Conservation (phyloP, 805 yeast species). For the Limtongozyma cylindracea region DNA sequence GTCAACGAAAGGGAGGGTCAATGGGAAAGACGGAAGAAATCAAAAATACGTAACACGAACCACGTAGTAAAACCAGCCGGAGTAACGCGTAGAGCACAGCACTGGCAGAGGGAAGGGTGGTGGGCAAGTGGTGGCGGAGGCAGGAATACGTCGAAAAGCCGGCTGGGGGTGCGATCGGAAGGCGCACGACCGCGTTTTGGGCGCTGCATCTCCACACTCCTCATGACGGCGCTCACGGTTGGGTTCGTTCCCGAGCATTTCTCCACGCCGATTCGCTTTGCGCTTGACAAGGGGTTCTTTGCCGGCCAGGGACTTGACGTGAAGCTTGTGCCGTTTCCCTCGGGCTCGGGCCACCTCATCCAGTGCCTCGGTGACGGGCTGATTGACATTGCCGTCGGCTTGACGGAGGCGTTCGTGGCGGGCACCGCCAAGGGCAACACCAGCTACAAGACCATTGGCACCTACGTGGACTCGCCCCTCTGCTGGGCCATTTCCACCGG, state of each 20-base stretch:
- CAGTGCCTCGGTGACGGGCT: slow-evolving; percentile 36
- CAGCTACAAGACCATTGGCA: slow-evolving; percentile 42
- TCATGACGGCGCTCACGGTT: slow-evolving; percentile 1
- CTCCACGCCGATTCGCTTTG: slow-evolving; percentile 65
- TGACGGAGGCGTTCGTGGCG: slow-evolving; percentile 78
- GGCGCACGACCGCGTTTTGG: too few relatives aligned
- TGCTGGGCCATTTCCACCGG: slow-evolving; percentile 88
- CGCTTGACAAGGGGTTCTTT: slow-evolving; percentile 32
- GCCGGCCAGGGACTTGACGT: slow-evolving; percentile 21
- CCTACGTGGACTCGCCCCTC: slow-evolving; percentile 68
- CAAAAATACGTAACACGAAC: too few relatives aligned
- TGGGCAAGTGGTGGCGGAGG: too few relatives aligned
- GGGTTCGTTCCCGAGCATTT: slow-evolving; percentile 89
- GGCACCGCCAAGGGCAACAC: slow-evolving; percentile 53
- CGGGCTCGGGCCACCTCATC: slow-evolving; percentile 78
- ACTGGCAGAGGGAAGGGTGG: too few relatives aligned
- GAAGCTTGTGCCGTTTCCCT: slow-evolving; percentile 44
- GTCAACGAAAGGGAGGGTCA: too few relatives aligned
- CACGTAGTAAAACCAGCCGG: too few relatives aligned
- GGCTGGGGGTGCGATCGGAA: too few relatives aligned
- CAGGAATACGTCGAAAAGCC: too few relatives aligned
- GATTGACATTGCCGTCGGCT: slow-evolving; percentile 65
- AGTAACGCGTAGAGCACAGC: too few relatives aligned
- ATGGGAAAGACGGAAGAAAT: too few relatives aligned
- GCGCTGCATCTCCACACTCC: background rate